These are phyloP conservation scores for Aspergillus sp. DNA, from an alignment of 2,329 filamentous ascomycete genomes.

Conservation along the genomic window DNA sequence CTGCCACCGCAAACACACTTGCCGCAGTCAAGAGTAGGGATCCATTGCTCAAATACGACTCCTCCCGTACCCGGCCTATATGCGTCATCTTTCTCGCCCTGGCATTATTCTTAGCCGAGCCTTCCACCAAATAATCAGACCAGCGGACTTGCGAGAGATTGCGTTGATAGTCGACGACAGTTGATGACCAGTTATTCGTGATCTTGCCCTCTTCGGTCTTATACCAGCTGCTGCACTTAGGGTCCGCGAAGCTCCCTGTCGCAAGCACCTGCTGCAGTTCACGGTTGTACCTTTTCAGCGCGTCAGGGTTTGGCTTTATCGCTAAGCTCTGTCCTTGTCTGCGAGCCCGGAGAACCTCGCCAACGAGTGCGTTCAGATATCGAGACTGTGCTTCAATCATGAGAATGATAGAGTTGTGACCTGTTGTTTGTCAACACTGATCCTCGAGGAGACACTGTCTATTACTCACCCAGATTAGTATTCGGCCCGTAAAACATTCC, in stretches of 20 bases:
- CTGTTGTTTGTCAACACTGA: slow-evolving; percentile 27
- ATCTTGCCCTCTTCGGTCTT: slow-evolving; percentile 59
- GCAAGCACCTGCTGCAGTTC: slow-evolving; percentile 52
- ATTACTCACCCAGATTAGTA: slow-evolving; percentile 50
- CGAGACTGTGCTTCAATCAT: slow-evolving; percentile 64
- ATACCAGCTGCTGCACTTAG: slow-evolving; percentile 61
- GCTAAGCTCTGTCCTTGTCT: slow-evolving; percentile 45
- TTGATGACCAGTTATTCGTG: slow-evolving; percentile 62
- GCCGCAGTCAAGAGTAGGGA: slow-evolving; percentile 11
- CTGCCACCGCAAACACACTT: slow-evolving; percentile 10
- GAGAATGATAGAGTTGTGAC: slow-evolving; percentile 62
- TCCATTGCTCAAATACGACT: slow-evolving; percentile 13
- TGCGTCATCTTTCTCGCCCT: slow-evolving; percentile 29
- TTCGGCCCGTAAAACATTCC: slow-evolving; percentile 64
- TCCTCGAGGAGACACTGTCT: not conserved
- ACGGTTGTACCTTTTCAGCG: slow-evolving; percentile 52
- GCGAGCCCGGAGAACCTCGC: slow-evolving; percentile 53
- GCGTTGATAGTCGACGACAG: slow-evolving; percentile 61
- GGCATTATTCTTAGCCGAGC: slow-evolving; percentile 30
- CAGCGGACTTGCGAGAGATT: slow-evolving; percentile 36
- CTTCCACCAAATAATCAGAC: slow-evolving; percentile 36
- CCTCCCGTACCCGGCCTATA: slow-evolving; percentile 34
- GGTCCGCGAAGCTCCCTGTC: slow-evolving; percentile 57
- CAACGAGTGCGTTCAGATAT: slow-evolving; percentile 58
- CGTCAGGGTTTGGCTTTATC: slow-evolving; percentile 49